Conservation (phyloP, 202 grass and related monocot genomes). For the Schoenoplectus triqueter region DNA sequence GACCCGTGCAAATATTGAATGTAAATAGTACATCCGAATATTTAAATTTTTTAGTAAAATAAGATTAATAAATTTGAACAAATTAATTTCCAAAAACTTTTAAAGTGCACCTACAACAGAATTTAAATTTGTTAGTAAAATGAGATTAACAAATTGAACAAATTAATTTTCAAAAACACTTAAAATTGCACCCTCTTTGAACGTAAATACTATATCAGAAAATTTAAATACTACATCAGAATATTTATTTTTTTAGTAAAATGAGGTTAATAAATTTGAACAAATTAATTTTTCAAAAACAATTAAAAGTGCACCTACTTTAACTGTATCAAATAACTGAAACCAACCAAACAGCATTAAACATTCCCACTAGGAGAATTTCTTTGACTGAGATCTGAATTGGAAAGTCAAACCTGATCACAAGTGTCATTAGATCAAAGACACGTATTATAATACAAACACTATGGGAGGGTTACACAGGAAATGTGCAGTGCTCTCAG, state of each 20-base stretch:
- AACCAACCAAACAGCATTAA: background rate
- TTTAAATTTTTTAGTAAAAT: background rate
- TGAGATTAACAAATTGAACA: too few relatives aligned
- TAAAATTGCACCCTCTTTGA: too few relatives aligned
- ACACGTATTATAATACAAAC: slow-evolving; percentile 24
- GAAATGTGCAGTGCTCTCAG: background rate
- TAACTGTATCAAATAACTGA: slow-evolving; percentile 14
- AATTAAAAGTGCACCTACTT: slow-evolving; percentile 10
- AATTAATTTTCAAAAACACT: too few relatives aligned
- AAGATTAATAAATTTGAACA: background rate
- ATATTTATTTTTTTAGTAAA: background rate
- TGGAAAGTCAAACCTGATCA: background rate
- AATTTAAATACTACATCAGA: background rate
- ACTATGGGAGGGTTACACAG: background rate
- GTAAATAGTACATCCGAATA: background rate
- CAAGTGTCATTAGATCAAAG: slow-evolving; percentile 26
- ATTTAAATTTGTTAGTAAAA: too few relatives aligned
- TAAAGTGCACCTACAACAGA: slow-evolving; percentile 28
- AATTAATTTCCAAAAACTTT: slow-evolving; percentile 17
- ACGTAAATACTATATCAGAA: too few relatives aligned
- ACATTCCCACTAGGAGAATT: background rate
- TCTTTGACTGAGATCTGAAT: background rate
- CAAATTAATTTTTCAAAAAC: slow-evolving; percentile 6
- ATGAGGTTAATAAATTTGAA: background rate
- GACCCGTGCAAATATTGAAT: background rate